These are phyloP conservation scores for Pleurotus sapidus DNA, from an alignment of 768 basidiomycete genomes.

Conservation along the genomic window DNA sequence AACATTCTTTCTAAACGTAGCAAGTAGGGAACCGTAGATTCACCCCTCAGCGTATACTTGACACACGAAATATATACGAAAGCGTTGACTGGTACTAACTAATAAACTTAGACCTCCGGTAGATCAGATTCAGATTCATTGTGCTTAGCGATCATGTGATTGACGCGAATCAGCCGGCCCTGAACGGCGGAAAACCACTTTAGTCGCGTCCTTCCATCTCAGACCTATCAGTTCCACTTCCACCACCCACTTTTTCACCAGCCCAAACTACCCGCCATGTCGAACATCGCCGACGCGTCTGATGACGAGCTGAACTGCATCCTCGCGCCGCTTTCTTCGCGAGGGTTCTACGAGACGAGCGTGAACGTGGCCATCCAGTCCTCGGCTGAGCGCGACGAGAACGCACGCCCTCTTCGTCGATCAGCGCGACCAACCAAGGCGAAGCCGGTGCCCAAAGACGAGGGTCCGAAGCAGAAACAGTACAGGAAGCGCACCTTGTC, in stretches of 20 bases:
- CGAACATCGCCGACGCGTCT: neutral
- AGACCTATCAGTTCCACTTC: neutral
- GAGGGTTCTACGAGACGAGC: neutral
- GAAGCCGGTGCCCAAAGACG: neutral
- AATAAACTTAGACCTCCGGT: too few relatives aligned
- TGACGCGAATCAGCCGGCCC: constrained; percentile 10
- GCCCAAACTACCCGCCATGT: neutral
- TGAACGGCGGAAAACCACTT: neutral
- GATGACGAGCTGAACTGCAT: constrained; percentile 9
- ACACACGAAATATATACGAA: too few relatives aligned
- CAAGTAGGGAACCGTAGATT: too few relatives aligned
- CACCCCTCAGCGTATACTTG: too few relatives aligned
- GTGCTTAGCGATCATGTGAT: neutral
- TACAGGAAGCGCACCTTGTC: constrained; percentile 6
- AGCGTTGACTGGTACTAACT: too few relatives aligned
- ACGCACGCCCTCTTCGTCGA: neutral
- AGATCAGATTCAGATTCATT: too few relatives aligned
- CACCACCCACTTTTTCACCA: neutral
- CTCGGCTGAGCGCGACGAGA: neutral
- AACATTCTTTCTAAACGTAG: too few relatives aligned
- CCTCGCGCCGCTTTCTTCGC: neutral
- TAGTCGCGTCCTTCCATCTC: too few relatives aligned
- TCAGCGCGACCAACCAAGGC: neutral
- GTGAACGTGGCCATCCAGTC: neutral
- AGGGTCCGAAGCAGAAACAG: neutral